These are phyloP conservation scores for Boechera stricta DNA, from an alignment of 345 rosid species.

Conservation along the genomic window DNA sequence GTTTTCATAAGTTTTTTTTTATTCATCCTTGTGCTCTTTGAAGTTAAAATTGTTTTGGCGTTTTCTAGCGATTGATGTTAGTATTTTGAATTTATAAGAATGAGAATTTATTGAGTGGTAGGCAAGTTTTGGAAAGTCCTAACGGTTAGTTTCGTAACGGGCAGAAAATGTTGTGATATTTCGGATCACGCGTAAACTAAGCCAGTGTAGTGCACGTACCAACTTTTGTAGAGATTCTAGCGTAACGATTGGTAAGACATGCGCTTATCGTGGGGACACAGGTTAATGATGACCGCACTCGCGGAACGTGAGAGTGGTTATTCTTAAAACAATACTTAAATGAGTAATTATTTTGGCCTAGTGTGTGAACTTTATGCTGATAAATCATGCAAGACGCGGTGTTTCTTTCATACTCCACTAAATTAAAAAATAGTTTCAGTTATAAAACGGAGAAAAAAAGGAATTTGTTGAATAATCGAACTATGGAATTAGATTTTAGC, in stretches of 20 bases:
- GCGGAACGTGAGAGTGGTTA: constrained; percentile 8
- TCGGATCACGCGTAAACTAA: constrained; percentile 6
- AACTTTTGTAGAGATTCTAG: background rate
- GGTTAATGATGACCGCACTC: constrained; percentile 17
- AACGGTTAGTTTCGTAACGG: constrained; percentile 45
- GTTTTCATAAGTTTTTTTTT: too few species aligned
- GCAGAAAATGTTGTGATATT: constrained; percentile 12
- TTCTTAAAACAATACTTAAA: background rate
- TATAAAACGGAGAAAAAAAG: background rate
- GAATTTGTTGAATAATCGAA: background rate
- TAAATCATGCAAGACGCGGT: constrained; percentile 21
- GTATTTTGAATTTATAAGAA: background rate
- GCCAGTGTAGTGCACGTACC: constrained; percentile 7
- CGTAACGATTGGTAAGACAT: constrained; percentile 7
- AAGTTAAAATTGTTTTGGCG: background rate
- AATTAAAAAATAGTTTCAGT: background rate
- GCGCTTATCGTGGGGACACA: constrained; percentile 11
- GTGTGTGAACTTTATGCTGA: background rate
- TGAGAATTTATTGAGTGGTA: constrained; percentile 11
- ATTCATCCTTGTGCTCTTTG: too few species aligned
- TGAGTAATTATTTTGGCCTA: background rate
- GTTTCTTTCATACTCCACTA: constrained; percentile 28
- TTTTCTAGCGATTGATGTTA: background rate
- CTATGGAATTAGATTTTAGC: constrained; percentile 12
- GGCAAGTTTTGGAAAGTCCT: background rate